phyloP scores from a whole-genome alignment of 2,329 filamentous ascomycete genomes.

The Mycosphaerella arachidis region DNA sequence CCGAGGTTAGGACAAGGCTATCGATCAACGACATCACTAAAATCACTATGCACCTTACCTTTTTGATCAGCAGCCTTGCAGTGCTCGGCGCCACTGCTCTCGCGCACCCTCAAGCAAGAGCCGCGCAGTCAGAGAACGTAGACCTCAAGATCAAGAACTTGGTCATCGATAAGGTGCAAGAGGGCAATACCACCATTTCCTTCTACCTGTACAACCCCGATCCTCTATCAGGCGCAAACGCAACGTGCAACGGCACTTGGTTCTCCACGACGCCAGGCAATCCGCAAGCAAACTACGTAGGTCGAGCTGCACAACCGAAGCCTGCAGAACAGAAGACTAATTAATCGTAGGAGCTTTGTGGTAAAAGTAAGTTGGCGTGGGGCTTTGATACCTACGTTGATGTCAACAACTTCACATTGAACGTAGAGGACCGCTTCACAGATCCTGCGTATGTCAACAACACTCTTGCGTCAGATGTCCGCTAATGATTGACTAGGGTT shows the following conservation, averaged over 20 bases:
- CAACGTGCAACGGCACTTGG: slow-evolving; percentile 26
- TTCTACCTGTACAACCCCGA: slow-evolving; percentile 31
- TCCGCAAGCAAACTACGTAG: slow-evolving; percentile 21
- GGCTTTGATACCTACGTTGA: slow-evolving; percentile 19
- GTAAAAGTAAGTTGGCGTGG: slow-evolving; percentile 25
- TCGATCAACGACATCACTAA: neutral
- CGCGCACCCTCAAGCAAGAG: neutral
- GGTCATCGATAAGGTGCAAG: slow-evolving; percentile 13
- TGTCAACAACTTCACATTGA: slow-evolving; percentile 23
- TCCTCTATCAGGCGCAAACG: slow-evolving; percentile 24
- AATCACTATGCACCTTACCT: neutral
- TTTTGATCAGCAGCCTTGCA: slow-evolving; percentile 1
- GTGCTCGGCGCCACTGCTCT: slow-evolving; percentile 1
- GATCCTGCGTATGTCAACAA: slow-evolving; percentile 26
- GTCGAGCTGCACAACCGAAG: neutral
- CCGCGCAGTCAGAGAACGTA: slow-evolving; percentile 11
- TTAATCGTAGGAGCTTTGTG: slow-evolving; percentile 17
- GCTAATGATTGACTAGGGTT: slow-evolving; percentile 17
- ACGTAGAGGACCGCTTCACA: slow-evolving; percentile 25
- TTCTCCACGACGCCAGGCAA: slow-evolving; percentile 16
- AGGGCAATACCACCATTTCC: slow-evolving; percentile 22
- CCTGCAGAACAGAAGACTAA: slow-evolving; percentile 1
- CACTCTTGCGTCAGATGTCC: neutral
- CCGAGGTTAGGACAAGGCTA: neutral
- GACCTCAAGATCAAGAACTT: slow-evolving; percentile 21